These are phyloP conservation scores for Angomonas deanei DNA, from an alignment of 208 protist species.

Conservation along the genomic window DNA sequence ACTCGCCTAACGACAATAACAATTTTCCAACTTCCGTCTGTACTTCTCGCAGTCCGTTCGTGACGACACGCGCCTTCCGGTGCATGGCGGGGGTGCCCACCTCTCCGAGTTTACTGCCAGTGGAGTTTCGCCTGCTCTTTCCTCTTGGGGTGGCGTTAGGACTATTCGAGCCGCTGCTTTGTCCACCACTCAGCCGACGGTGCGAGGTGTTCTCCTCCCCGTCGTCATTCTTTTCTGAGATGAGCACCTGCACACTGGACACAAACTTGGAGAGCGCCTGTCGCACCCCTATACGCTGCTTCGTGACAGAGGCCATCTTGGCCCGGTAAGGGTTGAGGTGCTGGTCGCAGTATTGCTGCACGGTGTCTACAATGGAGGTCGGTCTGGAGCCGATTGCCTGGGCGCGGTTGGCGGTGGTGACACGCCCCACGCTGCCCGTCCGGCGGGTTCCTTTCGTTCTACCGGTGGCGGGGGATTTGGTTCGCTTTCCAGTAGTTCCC, in stretches of 20 bases:
- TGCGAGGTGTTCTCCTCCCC: background rate
- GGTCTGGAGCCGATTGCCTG: constrained; percentile 15
- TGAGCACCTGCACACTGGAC: background rate
- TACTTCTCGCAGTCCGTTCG: constrained; percentile 20
- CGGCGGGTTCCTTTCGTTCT: constrained; percentile 15
- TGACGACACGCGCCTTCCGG: constrained; percentile 27
- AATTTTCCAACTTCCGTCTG: constrained; percentile 34
- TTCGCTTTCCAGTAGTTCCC: constrained; percentile 3
- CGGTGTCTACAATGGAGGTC: constrained; percentile 20
- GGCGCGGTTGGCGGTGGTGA: constrained; percentile 25
- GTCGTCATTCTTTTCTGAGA: background rate
- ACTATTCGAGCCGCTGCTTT: background rate
- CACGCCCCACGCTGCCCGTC: constrained; percentile 27
- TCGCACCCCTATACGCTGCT: constrained; percentile 30
- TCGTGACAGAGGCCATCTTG: constrained; percentile 42
- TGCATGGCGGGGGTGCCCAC: background rate
- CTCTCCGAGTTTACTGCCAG: background rate
- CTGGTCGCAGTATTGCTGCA: constrained; percentile 51
- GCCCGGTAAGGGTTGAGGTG: constrained; percentile 41
- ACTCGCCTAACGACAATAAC: constrained; percentile 28
- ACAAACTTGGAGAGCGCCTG: constrained; percentile 38
- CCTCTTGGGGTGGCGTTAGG: constrained; percentile 4
- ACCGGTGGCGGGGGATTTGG: constrained; percentile 16
- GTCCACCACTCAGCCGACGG: background rate
- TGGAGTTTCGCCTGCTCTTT: background rate